A percentile compares a stretch with the other conserved stretches of the same genome.
Conservation (phyloP, 2,329 filamentous ascomycete species). For the Myrmaecium sp. region DNA sequence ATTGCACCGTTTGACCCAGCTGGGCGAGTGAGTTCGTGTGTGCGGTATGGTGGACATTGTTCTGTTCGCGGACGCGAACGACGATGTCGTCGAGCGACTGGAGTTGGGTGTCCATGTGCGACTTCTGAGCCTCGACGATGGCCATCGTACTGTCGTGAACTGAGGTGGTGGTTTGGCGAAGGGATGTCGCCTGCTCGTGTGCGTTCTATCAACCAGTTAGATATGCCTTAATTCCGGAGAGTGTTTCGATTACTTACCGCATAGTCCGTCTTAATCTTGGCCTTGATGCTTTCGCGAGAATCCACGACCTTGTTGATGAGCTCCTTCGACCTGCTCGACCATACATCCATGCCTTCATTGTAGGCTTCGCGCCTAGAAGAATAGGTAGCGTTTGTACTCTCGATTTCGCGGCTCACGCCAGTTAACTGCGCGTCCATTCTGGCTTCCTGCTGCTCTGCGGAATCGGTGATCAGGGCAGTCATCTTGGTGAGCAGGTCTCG, state of each 20-base stretch:
- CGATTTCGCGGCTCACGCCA: slow-evolving; percentile 46
- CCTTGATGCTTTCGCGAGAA: slow-evolving; percentile 64
- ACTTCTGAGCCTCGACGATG: slow-evolving; percentile 78
- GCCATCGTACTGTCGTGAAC: slow-evolving; percentile 82
- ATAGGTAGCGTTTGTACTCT: slow-evolving; percentile 45
- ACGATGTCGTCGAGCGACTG: slow-evolving; percentile 82
- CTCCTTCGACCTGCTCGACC: slow-evolving; percentile 51
- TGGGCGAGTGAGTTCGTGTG: slow-evolving; percentile 49
- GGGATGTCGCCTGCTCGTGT: slow-evolving; percentile 63
- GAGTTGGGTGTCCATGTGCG: slow-evolving; percentile 77
- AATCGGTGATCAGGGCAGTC: slow-evolving; percentile 54
- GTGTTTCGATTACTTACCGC: slow-evolving; percentile 34
- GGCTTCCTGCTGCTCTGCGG: slow-evolving; percentile 55
- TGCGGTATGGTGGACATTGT: slow-evolving; percentile 56
- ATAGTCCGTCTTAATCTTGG: slow-evolving; percentile 75
- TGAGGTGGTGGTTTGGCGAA: slow-evolving; percentile 67
- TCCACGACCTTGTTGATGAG: slow-evolving; percentile 54
- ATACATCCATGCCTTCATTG: slow-evolving; percentile 53
- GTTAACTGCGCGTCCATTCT: slow-evolving; percentile 49
- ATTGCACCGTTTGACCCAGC: slow-evolving; percentile 51
- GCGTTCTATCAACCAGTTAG: slow-evolving; percentile 37
- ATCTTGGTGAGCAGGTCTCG: slow-evolving; percentile 62
- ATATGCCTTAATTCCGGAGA: neutral
- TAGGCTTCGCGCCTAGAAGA: slow-evolving; percentile 51
- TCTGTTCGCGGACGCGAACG: slow-evolving; percentile 61